phyloP scores from a whole-genome alignment of 768 basidiomycete species.

The Piloderma croceum region DNA sequence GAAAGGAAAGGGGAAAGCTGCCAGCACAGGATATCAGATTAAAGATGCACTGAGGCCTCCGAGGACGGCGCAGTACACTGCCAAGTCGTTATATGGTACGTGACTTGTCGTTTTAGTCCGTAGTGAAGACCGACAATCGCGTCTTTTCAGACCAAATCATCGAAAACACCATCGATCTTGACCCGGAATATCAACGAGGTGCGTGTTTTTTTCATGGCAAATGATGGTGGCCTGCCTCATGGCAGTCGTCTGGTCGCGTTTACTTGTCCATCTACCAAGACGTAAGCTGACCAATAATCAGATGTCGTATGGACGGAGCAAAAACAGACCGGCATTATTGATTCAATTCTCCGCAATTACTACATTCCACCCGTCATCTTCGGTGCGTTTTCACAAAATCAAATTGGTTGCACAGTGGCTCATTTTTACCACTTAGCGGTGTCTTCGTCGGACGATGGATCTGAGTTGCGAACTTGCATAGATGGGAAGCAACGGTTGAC shows the following conservation, averaged over 20 bases:
- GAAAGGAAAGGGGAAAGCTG: slow-evolving; percentile 17
- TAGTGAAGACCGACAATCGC: not conserved
- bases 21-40: slow-evolving; percentile 29
- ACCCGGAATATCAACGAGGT: slow-evolving; percentile 68
- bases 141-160: slow-evolving; percentile 40
- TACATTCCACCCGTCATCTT: slow-evolving; percentile 67
- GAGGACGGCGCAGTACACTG: slow-evolving; percentile 36
- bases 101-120: not conserved
- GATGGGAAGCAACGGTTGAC: slow-evolving; percentile 74
- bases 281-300: no score
- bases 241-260: no score
- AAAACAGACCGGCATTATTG: slow-evolving; percentile 58
- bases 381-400: slow-evolving; percentile 33
- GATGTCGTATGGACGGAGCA: slow-evolving; percentile 60
- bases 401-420: no score
- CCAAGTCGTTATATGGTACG: slow-evolving; percentile 41
- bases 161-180: slow-evolving; percentile 43
- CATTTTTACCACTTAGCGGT: slow-evolving; percentile 36
- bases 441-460: slow-evolving; percentile 32
- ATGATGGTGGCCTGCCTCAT: no score
- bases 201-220: slow-evolving; percentile 5
- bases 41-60: slow-evolving; percentile 31
- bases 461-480: slow-evolving; percentile 48
- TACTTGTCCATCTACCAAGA: not conserved
- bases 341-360: slow-evolving; percentile 59